Evolutionary conservation across 2,329 filamentous ascomycete genomes (phyloP).

Genomic region (Exophiala viscosa): DNA sequence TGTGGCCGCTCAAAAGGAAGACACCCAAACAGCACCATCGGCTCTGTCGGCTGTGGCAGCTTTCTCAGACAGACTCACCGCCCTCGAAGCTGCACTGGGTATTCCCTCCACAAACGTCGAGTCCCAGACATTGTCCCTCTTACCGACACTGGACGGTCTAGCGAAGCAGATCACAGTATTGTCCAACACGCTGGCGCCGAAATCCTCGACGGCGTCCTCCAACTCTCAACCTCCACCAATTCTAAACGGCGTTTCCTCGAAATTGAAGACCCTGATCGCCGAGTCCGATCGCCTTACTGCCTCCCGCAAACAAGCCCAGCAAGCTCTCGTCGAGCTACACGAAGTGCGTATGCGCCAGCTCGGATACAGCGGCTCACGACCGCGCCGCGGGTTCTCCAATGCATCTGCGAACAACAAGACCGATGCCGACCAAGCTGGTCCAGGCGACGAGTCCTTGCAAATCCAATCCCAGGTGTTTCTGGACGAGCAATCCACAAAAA

Average conservation of each 20-base stretch:
- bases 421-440: constrained; percentile 47
- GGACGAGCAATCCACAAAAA: constrained; percentile 73
- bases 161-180: constrained; percentile 77
- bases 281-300: constrained; percentile 44
- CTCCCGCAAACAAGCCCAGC: constrained; percentile 41
- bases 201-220: constrained; percentile 27
- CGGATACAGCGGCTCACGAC: constrained; percentile 17
- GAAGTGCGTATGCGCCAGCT: constrained; percentile 38
- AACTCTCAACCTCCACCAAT: constrained; percentile 38
- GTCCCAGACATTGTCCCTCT: constrained; percentile 56
- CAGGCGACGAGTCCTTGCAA: constrained; percentile 23
- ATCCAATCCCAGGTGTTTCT: constrained; percentile 40
- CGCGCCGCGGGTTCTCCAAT: constrained; percentile 28
- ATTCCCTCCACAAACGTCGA: constrained; percentile 64
- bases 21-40: constrained; percentile 37
- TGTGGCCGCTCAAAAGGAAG: background rate
- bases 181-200: constrained; percentile 45
- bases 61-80: constrained; percentile 75
- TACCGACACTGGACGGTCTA: constrained; percentile 76
- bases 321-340: constrained; percentile 41
- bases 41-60: constrained; percentile 75
- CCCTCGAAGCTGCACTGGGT: constrained; percentile 77
- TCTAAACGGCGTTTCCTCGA: constrained; percentile 42
- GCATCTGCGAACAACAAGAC: constrained; percentile 39
- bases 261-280: constrained; percentile 42